Evolutionary conservation across 495 filamentous ascomycete species (phyloP), one percentile per base, ranked within the genome.

Genomic region (Penicillium soppii): DNA sequence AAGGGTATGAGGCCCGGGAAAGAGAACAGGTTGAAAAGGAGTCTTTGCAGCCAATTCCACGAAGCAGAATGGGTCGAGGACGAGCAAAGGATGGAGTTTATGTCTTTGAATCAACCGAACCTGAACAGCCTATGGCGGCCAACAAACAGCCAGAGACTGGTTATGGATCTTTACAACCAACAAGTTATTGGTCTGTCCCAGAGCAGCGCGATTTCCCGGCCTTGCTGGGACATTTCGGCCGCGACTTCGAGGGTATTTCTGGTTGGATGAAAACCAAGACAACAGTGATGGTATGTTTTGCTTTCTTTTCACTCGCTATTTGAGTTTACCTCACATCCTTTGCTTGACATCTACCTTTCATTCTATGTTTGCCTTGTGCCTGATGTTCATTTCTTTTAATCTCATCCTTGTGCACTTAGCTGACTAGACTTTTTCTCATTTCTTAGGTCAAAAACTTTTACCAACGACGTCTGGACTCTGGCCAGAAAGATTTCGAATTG

Each of bases 131-230:
- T 36, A 42, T 71, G 44, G n/a, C n/a, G n/a, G 17, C 58, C 7
- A 48, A 56, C 53, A 62, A 57, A 36, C 69, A 63, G 46, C 47
- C 54, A 21, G 70, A 65, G 47, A 55, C 61, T 55, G 59, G 68
- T 23, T 73, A 80, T 32, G 75, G 76, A n/a, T 72, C 77, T 5
- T 65, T 79, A 47, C 83, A 83, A 42, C 83, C 90, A 6, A 95
- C 90, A 2, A 97, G 94, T 63, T 98, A 98, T 68, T 98, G 94
- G 94, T 97, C 92, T 54, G 94, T 97, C 21, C 86, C 88, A 2
- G 94, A 98, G 66, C 81, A 87, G 25, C 83, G 74, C 19, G 90
- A 97, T 63, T 97, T 98, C 62, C 84, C 84, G 1, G 78, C 76
- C 21, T 70, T 92, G 43, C 74, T 97, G 36, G 82, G 74, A 39